A percentile compares a stretch with the other conserved stretches of the same genome.
Conservation (phyloP, 495 filamentous ascomycete genomes). For the Penicillium verhagenii region DNA sequence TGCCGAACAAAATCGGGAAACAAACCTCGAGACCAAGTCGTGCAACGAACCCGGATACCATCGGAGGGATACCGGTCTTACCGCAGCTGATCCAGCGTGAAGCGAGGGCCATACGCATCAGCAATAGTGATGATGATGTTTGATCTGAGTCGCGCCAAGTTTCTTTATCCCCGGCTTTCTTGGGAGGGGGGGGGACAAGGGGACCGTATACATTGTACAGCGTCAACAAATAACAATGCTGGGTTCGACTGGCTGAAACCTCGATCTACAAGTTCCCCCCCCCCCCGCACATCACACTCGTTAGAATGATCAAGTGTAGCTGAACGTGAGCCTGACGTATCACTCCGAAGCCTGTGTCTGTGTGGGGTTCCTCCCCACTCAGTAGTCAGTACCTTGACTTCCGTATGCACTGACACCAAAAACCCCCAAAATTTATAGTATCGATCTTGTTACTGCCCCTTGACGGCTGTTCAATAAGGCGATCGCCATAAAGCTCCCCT, state of each 20-base stretch:
- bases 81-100: conserved; percentile 12
- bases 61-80: conserved; percentile 5
- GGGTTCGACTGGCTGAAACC: conserved; percentile 21
- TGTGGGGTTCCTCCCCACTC: conserved; percentile 8
- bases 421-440: too few relatives aligned
- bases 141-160: conserved; percentile 10
- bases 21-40: conserved; percentile 15
- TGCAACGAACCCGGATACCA: conserved; percentile 12
- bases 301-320: conserved; percentile 9
- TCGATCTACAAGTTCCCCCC: conserved; percentile 17
- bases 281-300: conserved; percentile 19
- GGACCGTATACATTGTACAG: conserved; percentile 8
- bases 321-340: conserved; percentile 21
- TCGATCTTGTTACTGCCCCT: background rate
- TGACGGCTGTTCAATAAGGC: background rate
- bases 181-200: too few relatives aligned
- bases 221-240: conserved; percentile 9
- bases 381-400: conserved; percentile 16
- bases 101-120: conserved; percentile 7
- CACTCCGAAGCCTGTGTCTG: conserved; percentile 1
- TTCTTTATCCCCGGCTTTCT: conserved; percentile 3
- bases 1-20: conserved; percentile 17
- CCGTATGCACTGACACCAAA: conserved; percentile 8
- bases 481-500: background rate
- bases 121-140: background rate